Base-by-base conservation (phyloP, 2,329 filamentous ascomycete species). In the Xylariaceae sp. region DNA sequence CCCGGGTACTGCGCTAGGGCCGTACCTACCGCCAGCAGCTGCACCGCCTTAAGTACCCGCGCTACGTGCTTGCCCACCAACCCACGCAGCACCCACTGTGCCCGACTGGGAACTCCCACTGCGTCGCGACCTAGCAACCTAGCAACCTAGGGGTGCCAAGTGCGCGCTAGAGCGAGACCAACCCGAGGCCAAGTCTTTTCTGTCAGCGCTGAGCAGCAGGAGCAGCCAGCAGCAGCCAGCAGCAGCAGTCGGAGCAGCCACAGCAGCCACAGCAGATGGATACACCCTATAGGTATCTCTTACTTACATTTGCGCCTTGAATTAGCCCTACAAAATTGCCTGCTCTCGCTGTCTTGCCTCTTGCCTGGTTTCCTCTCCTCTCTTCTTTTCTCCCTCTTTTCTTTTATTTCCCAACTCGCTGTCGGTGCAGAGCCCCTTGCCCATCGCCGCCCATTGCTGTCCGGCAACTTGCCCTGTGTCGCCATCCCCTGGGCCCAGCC, bases 401-500 rank as follows among this genome's bases (percentile, higher is more conserved):
- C 47, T 53, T 17, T 13, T 53, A 54, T 18, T 48, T 53, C 18
- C 30, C 45, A 50, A 55, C 55, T 56, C 53, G 49, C 55, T 39
- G 50, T 58, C 50, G 44, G 45, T 35, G 51, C 55, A 58, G 56
- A 57, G 15, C 53, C 48, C 52, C 56, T n/a, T 45, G n/a, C 42
- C 1, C 30, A 56, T 37, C 48, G 51, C 44, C 37, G 30, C 50
- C 49, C 60, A 30, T 62, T 62, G 66, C 67, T 57, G 69, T 70
- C 70, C 70, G 71, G 71, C 65, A 65, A 62, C 67, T 62, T 62
- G 60, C 62, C 18, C 60, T 55, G 65, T 63, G 70, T 66, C 70
- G 67, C 62, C 66, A 70, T 58, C 60, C 64, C 64, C 62, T 67
- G 71, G 71, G 71, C 71, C 66, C 66, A 68, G 71, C 71, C 70